Conservation (phyloP, 2,329 filamentous ascomycete species). For the Pseudogymnoascus sp. region DNA sequence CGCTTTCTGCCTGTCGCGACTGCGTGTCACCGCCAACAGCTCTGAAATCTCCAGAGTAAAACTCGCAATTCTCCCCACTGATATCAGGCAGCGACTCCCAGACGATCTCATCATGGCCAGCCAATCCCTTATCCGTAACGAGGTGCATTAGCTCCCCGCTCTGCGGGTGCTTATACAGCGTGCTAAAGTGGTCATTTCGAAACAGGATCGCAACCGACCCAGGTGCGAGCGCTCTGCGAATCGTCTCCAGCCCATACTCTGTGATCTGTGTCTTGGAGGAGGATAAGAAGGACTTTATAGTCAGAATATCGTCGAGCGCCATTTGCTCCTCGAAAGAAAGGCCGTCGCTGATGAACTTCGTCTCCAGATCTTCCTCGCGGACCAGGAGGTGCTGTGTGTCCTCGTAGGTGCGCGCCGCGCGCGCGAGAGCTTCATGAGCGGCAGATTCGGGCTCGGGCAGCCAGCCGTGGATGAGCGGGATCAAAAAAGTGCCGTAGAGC, state of each 20-base stretch:
- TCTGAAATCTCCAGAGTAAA: slow-evolving; percentile 85
- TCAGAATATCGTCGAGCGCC: slow-evolving; percentile 72
- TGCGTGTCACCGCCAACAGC: slow-evolving; percentile 56
- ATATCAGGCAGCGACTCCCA: slow-evolving; percentile 93
- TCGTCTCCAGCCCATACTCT: slow-evolving; percentile 66
- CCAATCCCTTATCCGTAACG: slow-evolving; percentile 89
- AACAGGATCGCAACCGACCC: slow-evolving; percentile 87
- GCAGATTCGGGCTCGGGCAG: slow-evolving; percentile 61
- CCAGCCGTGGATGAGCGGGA: slow-evolving; percentile 92
- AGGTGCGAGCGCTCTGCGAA: slow-evolving; percentile 62
- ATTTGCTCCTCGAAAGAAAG: slow-evolving; percentile 68
- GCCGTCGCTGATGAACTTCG: slow-evolving; percentile 58
- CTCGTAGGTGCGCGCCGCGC: slow-evolving; percentile 79
- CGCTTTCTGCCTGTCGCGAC: background rate
- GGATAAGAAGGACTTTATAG: slow-evolving; percentile 76
- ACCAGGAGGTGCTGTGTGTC: slow-evolving; percentile 87
- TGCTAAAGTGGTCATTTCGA: slow-evolving; percentile 95
- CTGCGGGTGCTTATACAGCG: slow-evolving; percentile 78
- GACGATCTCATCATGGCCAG: slow-evolving; percentile 79
- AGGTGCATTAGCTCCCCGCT: slow-evolving; percentile 70
- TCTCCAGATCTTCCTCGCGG: slow-evolving; percentile 78
- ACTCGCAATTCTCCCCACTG: slow-evolving; percentile 72
- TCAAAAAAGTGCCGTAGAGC: slow-evolving; percentile 82
- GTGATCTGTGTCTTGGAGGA: slow-evolving; percentile 83
- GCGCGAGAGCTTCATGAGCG: slow-evolving; percentile 61